Base-by-base conservation (phyloP, 2,329 filamentous ascomycete genomes). In the Aspergillus fructus region DNA sequence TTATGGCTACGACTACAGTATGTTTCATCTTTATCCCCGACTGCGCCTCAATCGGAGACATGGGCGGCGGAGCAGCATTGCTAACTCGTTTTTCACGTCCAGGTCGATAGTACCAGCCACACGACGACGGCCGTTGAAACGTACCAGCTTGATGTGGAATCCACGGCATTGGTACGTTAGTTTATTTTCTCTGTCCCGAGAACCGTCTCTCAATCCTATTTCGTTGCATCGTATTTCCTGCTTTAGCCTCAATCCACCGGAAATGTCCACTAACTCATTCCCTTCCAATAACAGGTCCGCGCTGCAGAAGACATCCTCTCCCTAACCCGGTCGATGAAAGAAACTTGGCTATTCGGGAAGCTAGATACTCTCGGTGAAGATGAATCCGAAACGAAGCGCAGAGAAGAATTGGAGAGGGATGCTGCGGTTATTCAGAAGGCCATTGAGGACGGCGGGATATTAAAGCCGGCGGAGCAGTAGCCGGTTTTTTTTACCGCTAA, bases 291-390 rank as follows among this genome's bases (percentile, higher is more conserved):
- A 12, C 15, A 84, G 84, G 81, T 87, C 61, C 82, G 83, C 56
- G 81, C 83, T 1, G 81, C 83, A 13, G 85, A 89, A 73, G 85
- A 88, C 54, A 76, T 87, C 11, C 78, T 86, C 57, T 79, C 80
- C 12, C 70, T 89, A 13, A 85, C 84, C 24, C 81, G 86, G 21
- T 79, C 81, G 24, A 76, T 89, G 73, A 87, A 89, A 67, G 86
- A 89, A 67, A 77, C 85, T 21, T 89, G 86, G 86, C 75, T 88
- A 5, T 88, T 87, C 64, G 86, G 86, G 3, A 83, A 84, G 56
- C 76, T 89, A 43, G 80, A 87, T 56, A 86, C 84, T 0, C 68
- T 87, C 2, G 79, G 76, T 13, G 74, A 75, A 55, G 70, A 77
- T 41, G 74, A 75, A 33, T 65, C 71, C 19, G 74, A 78, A 52